Percentiles rank a stretch among this genome's conserved stretches.
phyloP scores from a whole-genome alignment of 495 filamentous ascomycete genomes.

The Tuber calosporum region DNA sequence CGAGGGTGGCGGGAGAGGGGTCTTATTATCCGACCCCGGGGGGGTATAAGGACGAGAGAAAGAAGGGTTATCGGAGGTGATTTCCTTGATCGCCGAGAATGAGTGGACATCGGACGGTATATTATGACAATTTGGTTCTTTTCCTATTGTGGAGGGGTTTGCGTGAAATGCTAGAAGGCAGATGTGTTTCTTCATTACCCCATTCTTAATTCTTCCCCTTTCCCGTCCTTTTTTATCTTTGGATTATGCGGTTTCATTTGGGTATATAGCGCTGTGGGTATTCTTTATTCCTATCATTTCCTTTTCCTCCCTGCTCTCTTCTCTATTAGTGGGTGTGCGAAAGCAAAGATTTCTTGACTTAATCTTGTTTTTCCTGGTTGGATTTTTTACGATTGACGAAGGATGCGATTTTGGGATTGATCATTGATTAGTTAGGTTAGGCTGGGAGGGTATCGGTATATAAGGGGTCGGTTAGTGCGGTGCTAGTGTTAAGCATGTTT shows the following conservation, averaged over 20 bases:
- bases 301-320: not conserved
- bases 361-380: not conserved
- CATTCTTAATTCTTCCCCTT: not conserved
- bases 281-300: not conserved
- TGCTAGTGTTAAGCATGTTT: not conserved
- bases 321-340: not conserved
- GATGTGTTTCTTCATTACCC: not conserved
- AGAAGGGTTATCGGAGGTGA: conserved; percentile 8
- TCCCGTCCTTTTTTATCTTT: not conserved
- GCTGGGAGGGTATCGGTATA: not conserved
- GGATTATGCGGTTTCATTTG: not conserved
- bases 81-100: not conserved
- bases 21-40: conserved; percentile 23
- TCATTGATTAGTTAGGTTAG: not conserved
- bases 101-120: not conserved
- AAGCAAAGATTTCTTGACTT: not conserved
- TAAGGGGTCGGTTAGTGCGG: not conserved
- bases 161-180: not conserved
- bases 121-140: not conserved
- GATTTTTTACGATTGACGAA: not conserved
- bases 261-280: not conserved
- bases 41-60: conserved; percentile 20
- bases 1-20: conserved; percentile 10
- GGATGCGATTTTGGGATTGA: not conserved
- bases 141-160: not conserved